These are phyloP conservation scores for Salinomyces thailandicus DNA, from an alignment of 2,329 filamentous ascomycete genomes.

Conservation along the genomic window DNA sequence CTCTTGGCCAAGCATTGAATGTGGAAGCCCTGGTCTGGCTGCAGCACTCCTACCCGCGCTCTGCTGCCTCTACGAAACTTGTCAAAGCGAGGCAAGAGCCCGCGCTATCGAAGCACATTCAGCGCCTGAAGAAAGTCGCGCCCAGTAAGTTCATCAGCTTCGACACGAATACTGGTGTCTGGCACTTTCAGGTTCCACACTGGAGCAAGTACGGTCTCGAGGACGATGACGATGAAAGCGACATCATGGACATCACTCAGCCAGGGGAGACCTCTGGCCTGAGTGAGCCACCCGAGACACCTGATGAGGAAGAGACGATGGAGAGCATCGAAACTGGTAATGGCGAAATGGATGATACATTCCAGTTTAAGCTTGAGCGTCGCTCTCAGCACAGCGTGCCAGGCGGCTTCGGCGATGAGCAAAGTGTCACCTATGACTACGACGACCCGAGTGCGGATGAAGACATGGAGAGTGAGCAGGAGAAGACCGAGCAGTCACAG, in stretches of 20 bases:
- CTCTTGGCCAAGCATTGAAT: constrained; percentile 78
- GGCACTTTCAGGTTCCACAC: constrained; percentile 89
- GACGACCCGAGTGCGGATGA: constrained; percentile 32
- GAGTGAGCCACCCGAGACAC: constrained; percentile 25
- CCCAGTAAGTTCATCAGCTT: constrained; percentile 79
- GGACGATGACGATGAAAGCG: constrained; percentile 54
- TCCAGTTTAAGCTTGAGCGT: constrained; percentile 41
- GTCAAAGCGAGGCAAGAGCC: constrained; percentile 51
- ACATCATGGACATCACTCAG: constrained; percentile 31
- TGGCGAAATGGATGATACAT: constrained; percentile 35
- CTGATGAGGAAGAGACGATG: constrained; percentile 17
- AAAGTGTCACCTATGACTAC: constrained; percentile 37
- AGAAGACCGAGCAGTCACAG: constrained; percentile 7
- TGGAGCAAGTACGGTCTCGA: constrained; percentile 92
- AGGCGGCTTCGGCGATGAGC: constrained; percentile 63
- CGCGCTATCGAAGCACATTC: constrained; percentile 69
- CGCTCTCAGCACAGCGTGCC: constrained; percentile 51
- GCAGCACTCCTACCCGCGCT: constrained; percentile 85
- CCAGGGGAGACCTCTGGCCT: constrained; percentile 46
- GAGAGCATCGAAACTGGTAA: constrained; percentile 17
- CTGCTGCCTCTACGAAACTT: constrained; percentile 43
- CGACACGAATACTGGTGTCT: constrained; percentile 66
- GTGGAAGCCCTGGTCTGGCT: constrained; percentile 81
- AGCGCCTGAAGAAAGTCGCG: constrained; percentile 64
- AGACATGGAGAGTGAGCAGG: constrained; percentile 32